Evolutionary conservation across 345 rosid species (phyloP).

Genomic region (Populus euphratica): DNA sequence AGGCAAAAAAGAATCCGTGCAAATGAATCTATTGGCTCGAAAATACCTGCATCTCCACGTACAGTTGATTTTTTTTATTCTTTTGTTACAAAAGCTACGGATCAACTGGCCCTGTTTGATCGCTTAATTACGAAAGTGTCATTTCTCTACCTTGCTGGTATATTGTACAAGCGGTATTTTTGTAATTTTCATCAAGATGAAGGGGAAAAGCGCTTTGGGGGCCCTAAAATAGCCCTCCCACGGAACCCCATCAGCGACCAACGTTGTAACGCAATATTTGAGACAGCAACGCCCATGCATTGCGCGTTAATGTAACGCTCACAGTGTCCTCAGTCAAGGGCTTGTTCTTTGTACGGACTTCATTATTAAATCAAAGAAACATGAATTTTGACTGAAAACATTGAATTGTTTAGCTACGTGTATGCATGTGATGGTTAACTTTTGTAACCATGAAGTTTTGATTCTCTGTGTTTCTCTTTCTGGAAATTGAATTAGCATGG

Average conservation of each 20-base stretch:
- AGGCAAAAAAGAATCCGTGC: slow-evolving; percentile 32
- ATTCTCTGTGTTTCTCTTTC: neutral
- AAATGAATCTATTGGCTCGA: slow-evolving; percentile 45
- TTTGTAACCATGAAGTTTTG: neutral
- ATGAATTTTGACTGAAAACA: neutral
- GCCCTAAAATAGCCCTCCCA: neutral
- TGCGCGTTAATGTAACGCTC: slow-evolving; percentile 44
- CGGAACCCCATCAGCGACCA: slow-evolving; percentile 16
- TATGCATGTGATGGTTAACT: neutral
- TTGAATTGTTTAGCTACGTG: neutral
- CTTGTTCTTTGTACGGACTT: neutral
- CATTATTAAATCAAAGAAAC: neutral
- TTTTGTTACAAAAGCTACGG: neutral
- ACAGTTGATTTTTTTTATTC: neutral
- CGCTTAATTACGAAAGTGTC: slow-evolving; percentile 1
- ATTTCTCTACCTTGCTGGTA: neutral
- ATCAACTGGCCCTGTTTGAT: neutral
- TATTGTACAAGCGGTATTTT: neutral
- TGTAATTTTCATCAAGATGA: neutral
- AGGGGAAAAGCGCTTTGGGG: neutral
- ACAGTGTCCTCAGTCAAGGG: slow-evolving; percentile 5
- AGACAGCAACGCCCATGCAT: slow-evolving; percentile 32
- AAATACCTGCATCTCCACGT: slow-evolving; percentile 18
- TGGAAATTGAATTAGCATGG: neutral
- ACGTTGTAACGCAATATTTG: slow-evolving; percentile 5